These are phyloP conservation scores for Tinospora cordifolia DNA, from an alignment of 164 flowering plant species.

Conservation along the genomic window DNA sequence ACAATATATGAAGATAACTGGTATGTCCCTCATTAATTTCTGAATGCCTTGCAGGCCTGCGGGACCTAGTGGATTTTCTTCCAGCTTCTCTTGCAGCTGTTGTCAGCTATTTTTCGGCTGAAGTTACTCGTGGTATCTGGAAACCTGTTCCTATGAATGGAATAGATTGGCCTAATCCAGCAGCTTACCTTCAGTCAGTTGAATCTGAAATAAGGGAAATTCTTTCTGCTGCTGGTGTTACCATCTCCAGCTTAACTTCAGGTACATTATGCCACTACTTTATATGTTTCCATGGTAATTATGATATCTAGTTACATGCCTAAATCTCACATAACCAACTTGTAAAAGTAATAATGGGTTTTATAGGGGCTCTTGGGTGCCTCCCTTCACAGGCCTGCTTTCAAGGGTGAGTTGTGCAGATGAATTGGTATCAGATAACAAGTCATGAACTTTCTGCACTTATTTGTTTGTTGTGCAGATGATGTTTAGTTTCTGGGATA, in stretches of 20 bases:
- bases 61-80: constrained; percentile 85
- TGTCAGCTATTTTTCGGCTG: constrained; percentile 78
- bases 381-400: background rate
- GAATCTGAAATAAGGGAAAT: constrained; percentile 70
- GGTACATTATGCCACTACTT: constrained; percentile 27
- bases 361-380: too few species aligned
- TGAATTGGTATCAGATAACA: too few species aligned
- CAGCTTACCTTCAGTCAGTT: constrained; percentile 52
- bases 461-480: background rate
- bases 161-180: constrained; percentile 97
- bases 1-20: too few species aligned
- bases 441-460: too few species aligned
- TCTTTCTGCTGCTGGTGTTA: constrained; percentile 66
- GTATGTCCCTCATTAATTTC: background rate
- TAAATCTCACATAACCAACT: too few species aligned
- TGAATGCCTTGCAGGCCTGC: constrained; percentile 55
- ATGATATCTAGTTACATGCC: background rate
- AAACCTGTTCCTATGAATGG: constrained; percentile 91
- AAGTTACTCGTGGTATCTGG: constrained; percentile 90
- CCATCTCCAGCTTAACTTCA: constrained; percentile 37
- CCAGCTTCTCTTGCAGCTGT: constrained; percentile 82
- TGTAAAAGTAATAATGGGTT: too few species aligned
- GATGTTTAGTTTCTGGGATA: background rate
- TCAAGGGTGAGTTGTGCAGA: background rate
- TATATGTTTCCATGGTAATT: background rate